A percentile compares a stretch with the other conserved stretches of the same genome.
phyloP scores from a whole-genome alignment of 2,329 filamentous ascomycete species.

The Sporothrix mexicana region DNA sequence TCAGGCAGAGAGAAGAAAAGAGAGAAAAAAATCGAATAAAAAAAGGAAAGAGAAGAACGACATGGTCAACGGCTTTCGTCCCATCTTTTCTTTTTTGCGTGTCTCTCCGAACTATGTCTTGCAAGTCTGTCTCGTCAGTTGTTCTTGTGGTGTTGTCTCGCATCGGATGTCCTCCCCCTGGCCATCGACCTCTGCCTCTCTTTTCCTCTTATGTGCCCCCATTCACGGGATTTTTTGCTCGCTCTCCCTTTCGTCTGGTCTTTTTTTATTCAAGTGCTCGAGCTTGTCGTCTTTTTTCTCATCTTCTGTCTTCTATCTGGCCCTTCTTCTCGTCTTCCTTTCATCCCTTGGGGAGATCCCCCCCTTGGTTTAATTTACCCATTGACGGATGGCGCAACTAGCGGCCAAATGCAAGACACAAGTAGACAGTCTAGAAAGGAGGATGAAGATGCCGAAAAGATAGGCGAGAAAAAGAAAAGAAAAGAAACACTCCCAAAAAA shows the following conservation, averaged over 20 bases:
- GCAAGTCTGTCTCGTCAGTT: neutral
- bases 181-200: slow-evolving; percentile 17
- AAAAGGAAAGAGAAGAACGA: neutral
- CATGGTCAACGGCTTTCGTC: neutral
- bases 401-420: neutral
- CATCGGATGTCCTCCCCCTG: slow-evolving; percentile 2
- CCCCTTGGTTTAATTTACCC: slow-evolving; percentile 17
- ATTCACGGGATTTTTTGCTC: neutral
- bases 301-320: neutral
- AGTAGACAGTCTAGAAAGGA: neutral
- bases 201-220: slow-evolving; percentile 21
- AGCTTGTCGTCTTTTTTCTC: neutral
- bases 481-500: neutral
- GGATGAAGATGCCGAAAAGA: neutral
- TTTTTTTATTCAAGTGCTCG: neutral
- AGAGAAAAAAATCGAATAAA: neutral
- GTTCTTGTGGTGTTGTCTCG: neutral
- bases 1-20: neutral
- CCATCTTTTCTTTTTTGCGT: neutral
- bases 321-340: neutral
- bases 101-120: neutral
- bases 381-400: slow-evolving; percentile 13
- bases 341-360: slow-evolving; percentile 19
- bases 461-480: neutral
- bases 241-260: neutral